Percentiles rank a stretch among this genome's conserved stretches.
Evolutionary conservation across 768 basidiomycete species (phyloP).

Genomic region (Tylopilus felleus): DNA sequence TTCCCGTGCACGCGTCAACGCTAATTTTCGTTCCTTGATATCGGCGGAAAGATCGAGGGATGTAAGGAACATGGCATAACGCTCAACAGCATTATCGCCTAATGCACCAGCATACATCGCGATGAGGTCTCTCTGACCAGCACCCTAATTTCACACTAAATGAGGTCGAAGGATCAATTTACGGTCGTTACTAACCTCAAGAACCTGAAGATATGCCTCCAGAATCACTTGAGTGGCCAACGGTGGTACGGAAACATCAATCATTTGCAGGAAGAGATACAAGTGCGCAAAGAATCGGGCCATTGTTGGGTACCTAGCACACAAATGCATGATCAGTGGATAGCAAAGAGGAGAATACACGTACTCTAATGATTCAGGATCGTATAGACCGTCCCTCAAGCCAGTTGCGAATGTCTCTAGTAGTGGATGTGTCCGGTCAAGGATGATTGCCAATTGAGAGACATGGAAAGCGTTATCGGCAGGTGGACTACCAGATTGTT

Average conservation of each 20-base stretch:
- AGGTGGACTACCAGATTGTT: constrained; percentile 39
- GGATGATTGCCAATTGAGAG: constrained; percentile 76
- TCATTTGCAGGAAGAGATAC: constrained; percentile 82
- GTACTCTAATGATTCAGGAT: constrained; percentile 52
- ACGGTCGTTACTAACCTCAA: constrained; percentile 55
- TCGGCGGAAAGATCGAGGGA: constrained; percentile 66
- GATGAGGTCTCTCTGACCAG: constrained; percentile 80
- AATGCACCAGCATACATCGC: constrained; percentile 92
- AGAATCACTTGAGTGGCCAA: constrained; percentile 76
- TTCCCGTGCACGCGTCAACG: constrained; percentile 72
- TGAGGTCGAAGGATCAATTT: background rate
- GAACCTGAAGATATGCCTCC: constrained; percentile 82
- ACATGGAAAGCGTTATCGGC: constrained; percentile 78
- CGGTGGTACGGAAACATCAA: constrained; percentile 70
- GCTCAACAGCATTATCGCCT: constrained; percentile 86
- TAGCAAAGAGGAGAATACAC: constrained; percentile 25
- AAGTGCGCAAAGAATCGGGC: constrained; percentile 93
- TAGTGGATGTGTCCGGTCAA: constrained; percentile 63
- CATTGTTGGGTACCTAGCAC: constrained; percentile 59
- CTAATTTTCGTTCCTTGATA: constrained; percentile 59
- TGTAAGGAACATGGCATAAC: constrained; percentile 87
- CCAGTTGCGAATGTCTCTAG: constrained; percentile 66
- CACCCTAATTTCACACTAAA: constrained; percentile 40
- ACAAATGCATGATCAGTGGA: background rate
- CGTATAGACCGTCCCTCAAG: constrained; percentile 49